phyloP scores from a whole-genome alignment of 2,329 filamentous ascomycete genomes.

The Talaromyces amestolkiae region DNA sequence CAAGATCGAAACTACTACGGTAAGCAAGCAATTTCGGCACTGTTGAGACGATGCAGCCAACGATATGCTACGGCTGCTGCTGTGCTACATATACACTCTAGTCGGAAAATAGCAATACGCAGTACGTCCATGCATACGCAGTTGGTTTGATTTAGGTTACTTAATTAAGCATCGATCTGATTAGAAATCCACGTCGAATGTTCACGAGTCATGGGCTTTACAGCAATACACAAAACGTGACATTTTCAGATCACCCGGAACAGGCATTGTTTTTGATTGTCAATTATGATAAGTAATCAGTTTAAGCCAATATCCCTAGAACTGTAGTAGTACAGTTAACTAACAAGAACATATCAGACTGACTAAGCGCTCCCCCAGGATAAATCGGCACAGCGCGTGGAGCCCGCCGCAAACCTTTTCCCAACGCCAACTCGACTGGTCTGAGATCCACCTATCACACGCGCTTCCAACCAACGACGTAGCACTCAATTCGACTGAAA shows the following conservation, averaged over 20 bases:
- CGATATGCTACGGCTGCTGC: no score
- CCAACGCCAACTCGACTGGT: neutral
- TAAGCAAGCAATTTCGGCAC: no score
- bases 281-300: neutral
- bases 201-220: neutral
- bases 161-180: neutral
- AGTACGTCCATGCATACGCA: neutral
- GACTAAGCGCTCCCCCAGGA: constrained; percentile 16
- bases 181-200: neutral
- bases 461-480: neutral
- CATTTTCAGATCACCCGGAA: neutral
- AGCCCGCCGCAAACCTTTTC: neutral
- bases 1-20: no score
- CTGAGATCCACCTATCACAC: constrained; percentile 3
- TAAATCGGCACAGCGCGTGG: constrained; percentile 26
- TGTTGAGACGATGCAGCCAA: no score
- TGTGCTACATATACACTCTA: no score
- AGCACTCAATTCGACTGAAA: neutral
- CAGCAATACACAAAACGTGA: neutral
- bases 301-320: no score
- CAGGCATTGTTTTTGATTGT: neutral
- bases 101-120: neutral
- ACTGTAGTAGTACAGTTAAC: neutral
- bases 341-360: neutral
- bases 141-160: neutral